Percentiles rank a stretch among this genome's conserved stretches.
Evolutionary conservation across 257 asterid genomes (phyloP).

Genomic region (Forsythia viridissima): DNA sequence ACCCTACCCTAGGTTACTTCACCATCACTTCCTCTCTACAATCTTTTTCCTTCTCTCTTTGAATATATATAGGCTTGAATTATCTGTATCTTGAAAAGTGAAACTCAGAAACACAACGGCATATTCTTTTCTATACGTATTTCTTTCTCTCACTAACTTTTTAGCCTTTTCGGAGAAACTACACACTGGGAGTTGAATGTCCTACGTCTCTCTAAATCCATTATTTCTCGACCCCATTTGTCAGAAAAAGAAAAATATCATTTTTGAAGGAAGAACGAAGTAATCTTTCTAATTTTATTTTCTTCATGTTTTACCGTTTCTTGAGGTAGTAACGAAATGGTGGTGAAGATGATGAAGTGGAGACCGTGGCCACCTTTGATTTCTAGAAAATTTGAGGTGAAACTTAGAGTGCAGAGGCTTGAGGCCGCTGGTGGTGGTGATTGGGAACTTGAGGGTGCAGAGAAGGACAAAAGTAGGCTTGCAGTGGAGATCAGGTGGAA

Average conservation of each 20-base stretch:
- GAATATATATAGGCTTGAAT: slow-evolving; percentile 24
- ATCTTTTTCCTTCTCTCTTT: neutral
- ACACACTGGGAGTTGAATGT: neutral
- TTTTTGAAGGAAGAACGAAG: slow-evolving; percentile 11
- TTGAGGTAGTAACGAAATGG: slow-evolving; percentile 45
- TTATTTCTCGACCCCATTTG: slow-evolving; percentile 28
- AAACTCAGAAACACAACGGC: slow-evolving; percentile 39
- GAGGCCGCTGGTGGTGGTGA: slow-evolving; percentile 46
- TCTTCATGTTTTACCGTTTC: slow-evolving; percentile 17
- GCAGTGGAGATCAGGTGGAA: slow-evolving; percentile 73
- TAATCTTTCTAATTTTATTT: neutral
- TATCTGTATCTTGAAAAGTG: slow-evolving; percentile 26
- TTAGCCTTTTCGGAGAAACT: slow-evolving; percentile 18
- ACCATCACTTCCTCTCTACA: neutral
- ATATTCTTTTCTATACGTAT: slow-evolving; percentile 29
- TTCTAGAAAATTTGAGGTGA: slow-evolving; percentile 69
- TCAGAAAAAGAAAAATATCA: neutral
- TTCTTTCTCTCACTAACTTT: neutral
- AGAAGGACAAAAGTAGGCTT: slow-evolving; percentile 50
- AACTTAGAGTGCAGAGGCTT: slow-evolving; percentile 50
- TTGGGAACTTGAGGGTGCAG: slow-evolving; percentile 59
- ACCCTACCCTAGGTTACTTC: too few species aligned
- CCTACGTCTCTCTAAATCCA: too few species aligned
- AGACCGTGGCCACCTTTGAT: slow-evolving; percentile 94
- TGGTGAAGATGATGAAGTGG: slow-evolving; percentile 93